A percentile compares a stretch with the other conserved stretches of the same genome.
These are phyloP conservation scores for Trichoderma hamatum DNA, from an alignment of 2,329 filamentous ascomycete species.

Conservation along the genomic window DNA sequence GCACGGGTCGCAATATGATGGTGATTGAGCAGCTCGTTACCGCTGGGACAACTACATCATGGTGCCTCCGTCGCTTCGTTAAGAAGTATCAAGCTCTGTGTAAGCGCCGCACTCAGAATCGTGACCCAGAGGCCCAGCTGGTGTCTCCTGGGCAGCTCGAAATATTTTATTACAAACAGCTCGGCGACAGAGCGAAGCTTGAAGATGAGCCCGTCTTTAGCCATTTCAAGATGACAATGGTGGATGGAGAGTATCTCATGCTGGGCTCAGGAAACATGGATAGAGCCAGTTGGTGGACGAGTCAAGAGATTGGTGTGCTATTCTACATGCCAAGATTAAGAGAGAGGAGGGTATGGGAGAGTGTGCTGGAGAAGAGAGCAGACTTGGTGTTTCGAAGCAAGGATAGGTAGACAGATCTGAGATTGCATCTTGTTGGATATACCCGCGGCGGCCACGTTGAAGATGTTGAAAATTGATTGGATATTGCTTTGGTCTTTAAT, in stretches of 20 bases:
- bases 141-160: constrained; percentile 53
- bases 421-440: background rate
- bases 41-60: constrained; percentile 71
- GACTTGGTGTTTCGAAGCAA: constrained; percentile 38
- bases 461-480: background rate
- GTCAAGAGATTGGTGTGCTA: constrained; percentile 76
- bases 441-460: background rate
- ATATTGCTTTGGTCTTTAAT: background rate
- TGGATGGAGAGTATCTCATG: constrained; percentile 69
- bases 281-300: constrained; percentile 83
- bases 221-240: constrained; percentile 76
- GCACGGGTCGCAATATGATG: constrained; percentile 73
- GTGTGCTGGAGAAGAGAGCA: constrained; percentile 42
- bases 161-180: constrained; percentile 61
- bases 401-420: background rate
- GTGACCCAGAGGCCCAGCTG: constrained; percentile 48
- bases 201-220: constrained; percentile 68
- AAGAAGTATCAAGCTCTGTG: constrained; percentile 51
- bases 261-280: constrained; percentile 85
- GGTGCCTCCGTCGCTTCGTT: constrained; percentile 63
- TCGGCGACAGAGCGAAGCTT: constrained; percentile 35
- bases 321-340: constrained; percentile 50
- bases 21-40: constrained; percentile 79
- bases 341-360: constrained; percentile 45
- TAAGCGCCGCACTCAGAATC: constrained; percentile 28